Conservation (phyloP, 345 rosid species). For the Eucalyptus victrix region DNA sequence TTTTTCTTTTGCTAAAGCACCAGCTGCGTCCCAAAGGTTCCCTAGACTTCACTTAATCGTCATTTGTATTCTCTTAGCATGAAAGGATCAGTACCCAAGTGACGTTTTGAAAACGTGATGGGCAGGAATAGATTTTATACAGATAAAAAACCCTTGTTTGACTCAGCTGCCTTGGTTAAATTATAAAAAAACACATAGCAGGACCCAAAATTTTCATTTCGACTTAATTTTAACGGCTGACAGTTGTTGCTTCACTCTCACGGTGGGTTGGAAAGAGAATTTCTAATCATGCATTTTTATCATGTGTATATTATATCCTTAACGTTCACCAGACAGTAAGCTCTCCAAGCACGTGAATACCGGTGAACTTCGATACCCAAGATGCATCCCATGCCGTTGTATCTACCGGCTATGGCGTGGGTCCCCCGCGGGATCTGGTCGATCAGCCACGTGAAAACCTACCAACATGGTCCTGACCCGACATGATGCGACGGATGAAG, state of each 20-base stretch:
- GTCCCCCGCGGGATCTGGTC: not conserved
- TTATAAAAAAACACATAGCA: not conserved
- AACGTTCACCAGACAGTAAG: not conserved
- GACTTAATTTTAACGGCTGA: not conserved
- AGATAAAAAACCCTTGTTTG: not conserved
- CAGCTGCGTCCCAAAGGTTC: not conserved
- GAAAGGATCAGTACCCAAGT: not conserved
- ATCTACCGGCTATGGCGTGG: not conserved
- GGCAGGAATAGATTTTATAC: not conserved
- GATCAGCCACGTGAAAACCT: not conserved
- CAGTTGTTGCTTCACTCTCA: not conserved
- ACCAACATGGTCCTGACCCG: not conserved
- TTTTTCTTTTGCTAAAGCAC: not conserved
- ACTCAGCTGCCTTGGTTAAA: not conserved
- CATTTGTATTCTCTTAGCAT: not conserved
- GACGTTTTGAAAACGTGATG: not conserved
- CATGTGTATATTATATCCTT: not conserved
- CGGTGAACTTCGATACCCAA: not conserved
- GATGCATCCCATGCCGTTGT: not conserved
- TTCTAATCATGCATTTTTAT: not conserved
- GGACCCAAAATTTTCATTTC: not conserved
- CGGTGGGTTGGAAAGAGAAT: not conserved
- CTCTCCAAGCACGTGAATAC: not conserved
- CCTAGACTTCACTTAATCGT: not conserved
- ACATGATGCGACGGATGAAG: not conserved